phyloP scores from a whole-genome alignment of 768 basidiomycete species.

The Thelephora ganbajun region DNA sequence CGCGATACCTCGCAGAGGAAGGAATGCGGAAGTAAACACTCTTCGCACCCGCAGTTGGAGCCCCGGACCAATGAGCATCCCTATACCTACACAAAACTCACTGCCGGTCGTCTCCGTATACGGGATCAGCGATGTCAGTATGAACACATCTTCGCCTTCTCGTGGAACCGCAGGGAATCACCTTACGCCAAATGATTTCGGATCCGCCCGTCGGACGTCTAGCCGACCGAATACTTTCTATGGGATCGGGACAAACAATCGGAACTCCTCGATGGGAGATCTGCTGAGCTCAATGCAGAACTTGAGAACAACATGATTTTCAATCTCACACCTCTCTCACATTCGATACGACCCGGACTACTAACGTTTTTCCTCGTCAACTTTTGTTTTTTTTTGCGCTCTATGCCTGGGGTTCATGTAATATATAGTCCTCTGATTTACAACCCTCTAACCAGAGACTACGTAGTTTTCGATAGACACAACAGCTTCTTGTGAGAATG shows the following conservation, averaged over 20 bases:
- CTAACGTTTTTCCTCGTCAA: neutral
- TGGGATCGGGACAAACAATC: no score
- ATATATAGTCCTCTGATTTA: neutral
- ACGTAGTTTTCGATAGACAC: conserved; percentile 35
- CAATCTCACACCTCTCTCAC: neutral
- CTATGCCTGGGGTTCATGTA: neutral
- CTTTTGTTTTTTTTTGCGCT: neutral
- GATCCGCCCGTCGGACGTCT: no score
- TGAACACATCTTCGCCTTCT: no score
- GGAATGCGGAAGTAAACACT: neutral
- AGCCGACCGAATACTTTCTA: no score
- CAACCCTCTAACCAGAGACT: conserved; percentile 15
- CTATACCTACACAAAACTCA: neutral
- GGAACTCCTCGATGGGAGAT: no score
- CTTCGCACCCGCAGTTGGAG: no score
- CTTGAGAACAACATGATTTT: neutral
- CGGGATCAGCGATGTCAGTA: no score
- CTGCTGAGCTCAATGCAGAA: neutral
- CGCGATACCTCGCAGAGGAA: conserved; percentile 2
- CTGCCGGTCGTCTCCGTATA: no score
- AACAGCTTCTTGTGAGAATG: conserved; percentile 38
- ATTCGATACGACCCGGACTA: neutral
- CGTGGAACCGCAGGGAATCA: no score
- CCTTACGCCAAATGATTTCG: no score
- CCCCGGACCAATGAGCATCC: neutral